Evolutionary conservation across 2,329 filamentous ascomycete species (phyloP).

Genomic region (Dryadomyces sulphureus): DNA sequence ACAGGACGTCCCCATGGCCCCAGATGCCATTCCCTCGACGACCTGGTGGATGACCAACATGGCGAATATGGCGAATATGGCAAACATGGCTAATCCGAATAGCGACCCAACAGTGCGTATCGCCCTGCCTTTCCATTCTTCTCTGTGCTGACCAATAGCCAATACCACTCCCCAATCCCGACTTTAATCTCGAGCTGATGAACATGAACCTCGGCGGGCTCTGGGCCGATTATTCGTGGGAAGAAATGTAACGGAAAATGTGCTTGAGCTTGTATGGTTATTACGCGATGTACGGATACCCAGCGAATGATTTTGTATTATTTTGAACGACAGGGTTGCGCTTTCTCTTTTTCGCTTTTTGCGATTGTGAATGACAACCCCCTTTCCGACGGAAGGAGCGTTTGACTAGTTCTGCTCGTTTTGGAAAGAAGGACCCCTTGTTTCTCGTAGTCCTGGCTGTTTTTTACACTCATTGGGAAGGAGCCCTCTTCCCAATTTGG

Average conservation of each 20-base stretch:
- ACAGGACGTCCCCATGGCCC: not conserved
- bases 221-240: slow-evolving; percentile 14
- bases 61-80: slow-evolving; percentile 12
- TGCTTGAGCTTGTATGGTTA: not conserved
- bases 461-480: no score
- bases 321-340: no score
- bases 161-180: slow-evolving; percentile 7
- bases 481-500: not conserved
- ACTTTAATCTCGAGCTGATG: slow-evolving; percentile 13
- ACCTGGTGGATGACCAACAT: slow-evolving; percentile 16
- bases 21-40: slow-evolving; percentile 7
- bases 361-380: no score
- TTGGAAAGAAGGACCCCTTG: no score
- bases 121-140: not conserved
- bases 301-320: no score
- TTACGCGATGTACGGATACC: no score
- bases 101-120: slow-evolving; percentile 5
- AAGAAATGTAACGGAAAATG: slow-evolving; percentile 6
- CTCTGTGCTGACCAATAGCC: not conserved
- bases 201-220: slow-evolving; percentile 13
- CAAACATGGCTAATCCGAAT: slow-evolving; percentile 8
- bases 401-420: no score
- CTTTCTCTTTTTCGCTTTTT: no score
- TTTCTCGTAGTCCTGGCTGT: not conserved
- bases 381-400: no score